Percentiles rank a stretch among this genome's conserved stretches.
These are phyloP conservation scores for Alternaria arbusti DNA, from an alignment of 2,329 filamentous ascomycete species.

Conservation along the genomic window DNA sequence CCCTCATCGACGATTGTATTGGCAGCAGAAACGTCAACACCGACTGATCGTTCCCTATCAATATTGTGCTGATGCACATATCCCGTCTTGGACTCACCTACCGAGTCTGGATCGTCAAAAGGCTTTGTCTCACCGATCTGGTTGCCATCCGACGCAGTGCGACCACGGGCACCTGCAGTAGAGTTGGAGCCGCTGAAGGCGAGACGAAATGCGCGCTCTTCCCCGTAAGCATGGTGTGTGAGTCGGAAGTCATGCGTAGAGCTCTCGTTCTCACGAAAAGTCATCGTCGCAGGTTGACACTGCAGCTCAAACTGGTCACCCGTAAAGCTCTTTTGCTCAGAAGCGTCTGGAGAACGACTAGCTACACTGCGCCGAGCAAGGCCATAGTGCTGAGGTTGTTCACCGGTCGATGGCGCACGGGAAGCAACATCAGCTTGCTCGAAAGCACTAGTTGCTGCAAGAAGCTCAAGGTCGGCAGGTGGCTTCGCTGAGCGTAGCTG, in stretches of 20 bases:
- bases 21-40: slow-evolving; percentile 6
- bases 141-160: slow-evolving; percentile 8
- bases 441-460: slow-evolving; percentile 2
- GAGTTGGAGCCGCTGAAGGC: slow-evolving; percentile 21
- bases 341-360: neutral
- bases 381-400: neutral
- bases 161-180: slow-evolving; percentile 5
- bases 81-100: slow-evolving; percentile 12
- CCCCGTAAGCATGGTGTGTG: slow-evolving; percentile 20
- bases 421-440: neutral
- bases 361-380: neutral
- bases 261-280: neutral
- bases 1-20: slow-evolving; percentile 34
- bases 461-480: slow-evolving; percentile 3
- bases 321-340: slow-evolving; percentile 1
- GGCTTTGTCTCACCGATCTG: slow-evolving; percentile 20
- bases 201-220: slow-evolving; percentile 24
- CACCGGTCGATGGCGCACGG: slow-evolving; percentile 1
- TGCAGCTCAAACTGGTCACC: slow-evolving; percentile 4
- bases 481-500: slow-evolving; percentile 3
- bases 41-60: neutral
- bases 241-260: slow-evolving; percentile 19
- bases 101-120: slow-evolving; percentile 19
- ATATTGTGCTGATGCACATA: slow-evolving; percentile 14
- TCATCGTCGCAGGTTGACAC: neutral